Evolutionary conservation across 257 asterid genomes (phyloP), one percentile per base, ranked within the genome.

Genomic region (Capsicum baccatum): DNA sequence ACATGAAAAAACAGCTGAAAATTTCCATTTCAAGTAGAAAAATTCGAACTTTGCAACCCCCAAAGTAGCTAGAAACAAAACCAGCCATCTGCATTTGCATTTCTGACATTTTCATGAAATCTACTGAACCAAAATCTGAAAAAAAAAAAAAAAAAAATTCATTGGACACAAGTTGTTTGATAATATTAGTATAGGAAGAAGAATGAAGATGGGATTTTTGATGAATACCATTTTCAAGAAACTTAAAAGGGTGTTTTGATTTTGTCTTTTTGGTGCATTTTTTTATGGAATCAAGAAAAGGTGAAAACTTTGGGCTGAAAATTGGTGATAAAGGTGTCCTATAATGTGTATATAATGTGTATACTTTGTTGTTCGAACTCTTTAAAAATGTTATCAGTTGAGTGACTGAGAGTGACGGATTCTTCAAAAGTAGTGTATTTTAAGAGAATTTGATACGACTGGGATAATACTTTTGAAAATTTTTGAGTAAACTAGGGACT

Each of bases 11-110:
- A 26, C 33, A 26, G 33, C 33, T 26, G 33, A 26, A 26, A 26
- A 26, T 26, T 26, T 76, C 80, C 80, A 74, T 74, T 50, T 74
- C 44, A 74, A 50, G 80, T 47, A 76, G 81, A 21, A 76, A 76
- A 76, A 76, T 13, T 21, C 39, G 21, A 74, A 74, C 42, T 50
- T 50, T 76, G 17, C 10, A 54, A 54, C 15, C 62, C 81, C 8
- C 17, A 52, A 4, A 21, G 48, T 54, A 52, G 19, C 48, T 52
- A 3, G 71, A 58, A 79, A 79, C 35, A 17, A 56, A 35, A 12
- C 44, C 83, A 33, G 9, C 37, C 10, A 44, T 59, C 44, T 66
- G 56, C 84, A 62, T 81, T 63, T 59, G 62, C 47, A 19, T 21
- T 13, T 26, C 5, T 14, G 42, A 54, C 64, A 8, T 26, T 26